These are phyloP conservation scores for Ceratobasidium sp. DNA, from an alignment of 1,284 basidiomycete genomes.

Conservation along the genomic window DNA sequence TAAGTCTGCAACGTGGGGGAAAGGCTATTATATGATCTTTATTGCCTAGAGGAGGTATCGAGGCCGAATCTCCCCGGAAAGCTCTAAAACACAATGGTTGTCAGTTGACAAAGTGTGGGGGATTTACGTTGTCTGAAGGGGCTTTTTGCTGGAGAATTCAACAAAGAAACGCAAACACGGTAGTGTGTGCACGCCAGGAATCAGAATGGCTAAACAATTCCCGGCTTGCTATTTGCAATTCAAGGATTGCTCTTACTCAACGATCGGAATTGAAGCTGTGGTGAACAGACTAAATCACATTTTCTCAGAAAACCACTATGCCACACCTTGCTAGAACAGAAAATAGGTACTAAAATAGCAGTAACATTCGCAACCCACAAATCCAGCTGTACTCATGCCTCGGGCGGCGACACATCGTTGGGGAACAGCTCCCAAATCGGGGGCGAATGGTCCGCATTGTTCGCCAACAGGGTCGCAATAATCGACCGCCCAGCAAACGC, in stretches of 20 bases:
- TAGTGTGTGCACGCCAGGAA: too few species aligned
- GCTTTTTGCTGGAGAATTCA: too few species aligned
- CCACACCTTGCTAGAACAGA: neutral
- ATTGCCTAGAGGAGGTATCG: neutral
- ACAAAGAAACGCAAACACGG: too few species aligned
- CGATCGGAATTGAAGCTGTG: neutral
- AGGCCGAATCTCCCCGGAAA: neutral
- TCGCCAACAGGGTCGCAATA: constrained; percentile 79
- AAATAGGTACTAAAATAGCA: neutral
- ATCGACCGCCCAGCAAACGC: constrained; percentile 94
- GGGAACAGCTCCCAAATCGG: constrained; percentile 60
- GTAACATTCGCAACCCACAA: too few species aligned
- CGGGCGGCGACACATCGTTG: constrained; percentile 4
- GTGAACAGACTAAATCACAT: neutral
- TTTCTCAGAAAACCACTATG: neutral
- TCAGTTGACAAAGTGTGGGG: too few species aligned
- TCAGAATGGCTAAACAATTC: constrained; percentile 8
- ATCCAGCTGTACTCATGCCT: too few species aligned
- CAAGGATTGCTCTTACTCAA: neutral
- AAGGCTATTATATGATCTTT: too few species aligned
- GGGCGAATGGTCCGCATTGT: constrained; percentile 83
- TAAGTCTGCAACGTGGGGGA: neutral
- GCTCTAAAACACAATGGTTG: too few species aligned
- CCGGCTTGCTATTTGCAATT: neutral
- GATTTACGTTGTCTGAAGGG: too few species aligned